A percentile compares a stretch with the other conserved stretches of the same genome.
Conservation (phyloP, 2,329 filamentous ascomycete genomes). For the Pseudocercospora vitis region DNA sequence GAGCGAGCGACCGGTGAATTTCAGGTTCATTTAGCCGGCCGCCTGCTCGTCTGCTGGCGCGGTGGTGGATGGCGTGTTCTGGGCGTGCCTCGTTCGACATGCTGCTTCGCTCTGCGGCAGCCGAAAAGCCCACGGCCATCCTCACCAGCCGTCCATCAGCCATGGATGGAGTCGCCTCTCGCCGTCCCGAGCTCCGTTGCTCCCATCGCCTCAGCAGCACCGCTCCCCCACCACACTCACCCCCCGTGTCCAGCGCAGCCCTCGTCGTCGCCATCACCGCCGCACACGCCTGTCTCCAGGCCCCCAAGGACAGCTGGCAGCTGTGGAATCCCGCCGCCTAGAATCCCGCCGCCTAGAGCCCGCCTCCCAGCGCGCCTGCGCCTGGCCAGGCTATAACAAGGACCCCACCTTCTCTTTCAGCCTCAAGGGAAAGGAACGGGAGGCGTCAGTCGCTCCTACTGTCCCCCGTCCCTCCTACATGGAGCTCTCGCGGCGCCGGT, state of each 20-base stretch:
- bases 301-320: not conserved
- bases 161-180: not conserved
- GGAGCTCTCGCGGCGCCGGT: constrained; percentile 11
- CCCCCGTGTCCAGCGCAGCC: no score
- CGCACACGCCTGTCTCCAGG: no score
- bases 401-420: constrained; percentile 2
- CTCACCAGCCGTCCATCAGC: constrained; percentile 1
- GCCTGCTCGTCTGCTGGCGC: no score
- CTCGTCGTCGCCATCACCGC: not conserved
- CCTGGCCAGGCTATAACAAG: not conserved
- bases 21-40: no score
- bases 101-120: not conserved
- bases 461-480: not conserved
- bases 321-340: constrained; percentile 1
- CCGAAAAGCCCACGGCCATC: constrained; percentile 2
- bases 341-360: constrained; percentile 1
- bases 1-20: not conserved
- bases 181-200: not conserved
- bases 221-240: no score
- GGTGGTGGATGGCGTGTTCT: constrained; percentile 1
- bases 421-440: constrained; percentile 5
- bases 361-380: not conserved
- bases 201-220: not conserved
- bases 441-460: no score
- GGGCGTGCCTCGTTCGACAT: not conserved